Evolutionary conservation across 1,284 basidiomycete species (phyloP), one percentile per base, ranked within the genome.

Genomic region (Violaceomyces palustris): DNA sequence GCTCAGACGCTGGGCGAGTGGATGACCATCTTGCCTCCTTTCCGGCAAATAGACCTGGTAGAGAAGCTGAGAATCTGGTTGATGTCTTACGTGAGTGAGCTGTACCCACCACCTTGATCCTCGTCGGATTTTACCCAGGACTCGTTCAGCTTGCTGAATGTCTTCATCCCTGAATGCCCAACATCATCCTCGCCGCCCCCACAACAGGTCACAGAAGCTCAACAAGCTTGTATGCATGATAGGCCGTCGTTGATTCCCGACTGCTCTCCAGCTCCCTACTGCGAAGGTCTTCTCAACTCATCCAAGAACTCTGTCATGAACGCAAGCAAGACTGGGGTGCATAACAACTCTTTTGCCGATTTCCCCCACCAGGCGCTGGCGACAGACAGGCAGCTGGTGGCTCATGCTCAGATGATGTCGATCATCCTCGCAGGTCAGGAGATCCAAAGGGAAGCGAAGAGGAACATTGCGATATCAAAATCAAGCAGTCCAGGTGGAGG

Each of bases 41-140:
- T 64, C 28, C 61, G 66, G 7, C 53, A 62, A 37, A 67, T 69
- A 29, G 61, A 67, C 30, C 37, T 52, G 14, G 55, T 62, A 1
- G 59, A 58, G 34, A 64, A 64, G 24, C 35, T 64, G 4, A 48
- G 66, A 19, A 63, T 69, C 39, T 67, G 64, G 61, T 49, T 69
- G 24, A 64, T 57, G 55, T 61, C 61, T 17, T 69, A 64, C 42
- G 36, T 50, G 29, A 30, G 29, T 30, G 6, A n/a, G n/a, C n/a
- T n/a, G n/a, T n/a, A n/a, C n/a, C n/a, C n/a, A n/a, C n/a, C n/a
- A n/a, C n/a, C n/a, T n/a, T n/a, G n/a, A n/a, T n/a, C n/a, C n/a
- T n/a, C n/a, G n/a, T n/a, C n/a, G n/a, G n/a, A n/a, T n/a, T n/a
- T n/a, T n/a, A n/a, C n/a, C n/a, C n/a, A n/a, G n/a, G n/a, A n/a